Conservation (phyloP, 306 rosid genomes). For the Quercus robur region DNA sequence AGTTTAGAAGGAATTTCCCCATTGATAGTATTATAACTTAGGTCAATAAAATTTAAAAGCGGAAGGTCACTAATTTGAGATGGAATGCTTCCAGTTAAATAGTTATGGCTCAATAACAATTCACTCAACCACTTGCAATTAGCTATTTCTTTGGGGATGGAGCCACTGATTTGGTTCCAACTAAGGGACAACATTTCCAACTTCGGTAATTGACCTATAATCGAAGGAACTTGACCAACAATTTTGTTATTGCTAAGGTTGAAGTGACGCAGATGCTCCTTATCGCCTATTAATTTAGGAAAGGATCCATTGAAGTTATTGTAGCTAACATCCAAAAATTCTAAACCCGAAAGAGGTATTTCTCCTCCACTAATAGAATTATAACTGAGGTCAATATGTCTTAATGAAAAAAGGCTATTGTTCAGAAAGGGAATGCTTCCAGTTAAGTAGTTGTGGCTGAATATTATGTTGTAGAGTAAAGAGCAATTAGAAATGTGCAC, state of each 20-base stretch:
- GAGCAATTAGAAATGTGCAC: too few species aligned
- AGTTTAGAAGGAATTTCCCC: not conserved
- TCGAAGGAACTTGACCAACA: too few species aligned
- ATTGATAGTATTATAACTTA: not conserved
- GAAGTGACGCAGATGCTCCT: rapidly evolving
- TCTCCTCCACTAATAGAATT: not conserved
- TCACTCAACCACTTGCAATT: not conserved
- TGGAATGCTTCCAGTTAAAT: not conserved
- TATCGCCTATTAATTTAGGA: too few species aligned
- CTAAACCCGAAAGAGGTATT: not conserved
- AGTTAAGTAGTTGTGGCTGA: not conserved
- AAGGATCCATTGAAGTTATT: too few species aligned
- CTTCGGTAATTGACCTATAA: too few species aligned
- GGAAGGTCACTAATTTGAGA: not conserved
- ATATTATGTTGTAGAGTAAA: too few species aligned
- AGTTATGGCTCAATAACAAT: not conserved
- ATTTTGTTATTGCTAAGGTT: too few species aligned
- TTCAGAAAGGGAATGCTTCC: not conserved
- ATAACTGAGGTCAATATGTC: not conserved
- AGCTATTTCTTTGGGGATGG: not conserved
- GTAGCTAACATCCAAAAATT: too few species aligned
- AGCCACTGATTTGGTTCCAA: not conserved
- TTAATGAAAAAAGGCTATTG: rapidly evolving
- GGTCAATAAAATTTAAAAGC: not conserved
- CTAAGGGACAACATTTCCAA: not conserved